Conservation (phyloP, 2,329 filamentous ascomycete genomes). For the Cladosporium sp. region DNA sequence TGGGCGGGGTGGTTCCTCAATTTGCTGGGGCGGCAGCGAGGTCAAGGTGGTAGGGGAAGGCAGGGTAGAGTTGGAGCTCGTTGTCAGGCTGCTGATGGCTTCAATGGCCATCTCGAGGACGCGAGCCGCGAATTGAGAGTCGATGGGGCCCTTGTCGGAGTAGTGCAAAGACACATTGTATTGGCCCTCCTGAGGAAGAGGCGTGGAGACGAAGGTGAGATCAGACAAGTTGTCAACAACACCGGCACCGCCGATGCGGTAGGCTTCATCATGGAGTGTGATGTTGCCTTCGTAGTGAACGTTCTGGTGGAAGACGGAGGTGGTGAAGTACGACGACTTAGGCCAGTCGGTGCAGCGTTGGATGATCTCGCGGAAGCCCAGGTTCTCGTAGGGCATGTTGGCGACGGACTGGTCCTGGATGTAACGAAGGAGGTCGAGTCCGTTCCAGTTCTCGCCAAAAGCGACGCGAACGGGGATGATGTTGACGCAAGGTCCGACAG, state of each 20-base stretch:
- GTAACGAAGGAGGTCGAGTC: slow-evolving; percentile 9
- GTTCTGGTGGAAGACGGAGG: slow-evolving; percentile 11
- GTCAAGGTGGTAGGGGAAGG: slow-evolving; percentile 9
- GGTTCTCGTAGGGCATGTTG: slow-evolving; percentile 12
- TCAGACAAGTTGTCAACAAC: slow-evolving; percentile 9
- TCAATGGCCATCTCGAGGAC: slow-evolving; percentile 12
- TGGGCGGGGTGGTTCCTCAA: slow-evolving; percentile 5
- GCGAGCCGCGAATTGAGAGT: not conserved
- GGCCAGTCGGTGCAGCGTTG: slow-evolving; percentile 9
- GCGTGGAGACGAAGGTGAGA: slow-evolving; percentile 9
- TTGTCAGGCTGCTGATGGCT: slow-evolving; percentile 7
- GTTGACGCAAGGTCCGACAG: slow-evolving; percentile 10
- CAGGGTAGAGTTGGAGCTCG: slow-evolving; percentile 3
- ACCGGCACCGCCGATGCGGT: slow-evolving; percentile 10
- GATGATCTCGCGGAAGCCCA: slow-evolving; percentile 12
- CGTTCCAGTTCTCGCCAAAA: slow-evolving; percentile 7
- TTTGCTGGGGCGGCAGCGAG: slow-evolving; percentile 1
- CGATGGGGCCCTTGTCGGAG: slow-evolving; percentile 10
- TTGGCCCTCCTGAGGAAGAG: slow-evolving; percentile 8
- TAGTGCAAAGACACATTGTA: slow-evolving; percentile 9
- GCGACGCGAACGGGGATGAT: slow-evolving; percentile 11
- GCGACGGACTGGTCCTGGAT: slow-evolving; percentile 8
- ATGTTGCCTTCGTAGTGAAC: slow-evolving; percentile 13
- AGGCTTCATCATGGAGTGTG: slow-evolving; percentile 7
- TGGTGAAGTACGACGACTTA: slow-evolving; percentile 8